Base-by-base conservation (phyloP, 2,329 filamentous ascomycete species). In the Colletotrichum destructivum region DNA sequence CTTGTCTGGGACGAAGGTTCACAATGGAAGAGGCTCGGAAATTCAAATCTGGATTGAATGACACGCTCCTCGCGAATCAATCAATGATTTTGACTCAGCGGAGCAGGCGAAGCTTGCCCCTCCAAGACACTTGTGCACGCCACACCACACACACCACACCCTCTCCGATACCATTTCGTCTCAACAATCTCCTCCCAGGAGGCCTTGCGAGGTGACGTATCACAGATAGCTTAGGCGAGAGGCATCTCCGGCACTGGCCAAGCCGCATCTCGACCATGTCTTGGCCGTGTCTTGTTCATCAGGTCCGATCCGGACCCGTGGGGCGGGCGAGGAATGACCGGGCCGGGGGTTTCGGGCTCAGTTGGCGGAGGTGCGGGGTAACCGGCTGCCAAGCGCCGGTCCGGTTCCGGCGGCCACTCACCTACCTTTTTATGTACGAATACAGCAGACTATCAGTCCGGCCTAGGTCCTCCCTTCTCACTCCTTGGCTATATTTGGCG, bases 291-390 rank as follows among this genome's bases (percentile, higher is more conserved):
- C 6, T 40, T 40, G 54, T 5, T 11, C 18, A 40, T n/a, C 31
- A 56, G 12, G 31, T 5, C 35, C 31, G 54, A 40, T 35, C n/a
- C 54, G 54, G 54, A 40, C 52, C 31, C 11, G 26, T 5, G 35
- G 42, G n/a, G 12, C 47, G 40, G 9, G 8, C 1, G 15, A 21
- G 38, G 40, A 26, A 44, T 2, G 38, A 46, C 61, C 61, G 38
- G 61, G 13, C 61, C 61, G 38, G 47, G 38, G 16, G 38, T 46
- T 4, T 40, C n/a, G 18, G 54, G 49, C 16, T 49, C 18, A 8
- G 11, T n/a, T 55, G 23, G 61, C 31, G 61, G 61, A 35, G 23
- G 38, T 42, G 61, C 49, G 60, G 60, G 60, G 46, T 62, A 52
- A n/a, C 23, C 18, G 38, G 8, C 2, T 6, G 18, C 21, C 61